These are phyloP conservation scores for Neoarthrinium moseri DNA, from an alignment of 2,329 filamentous ascomycete genomes.

Conservation along the genomic window DNA sequence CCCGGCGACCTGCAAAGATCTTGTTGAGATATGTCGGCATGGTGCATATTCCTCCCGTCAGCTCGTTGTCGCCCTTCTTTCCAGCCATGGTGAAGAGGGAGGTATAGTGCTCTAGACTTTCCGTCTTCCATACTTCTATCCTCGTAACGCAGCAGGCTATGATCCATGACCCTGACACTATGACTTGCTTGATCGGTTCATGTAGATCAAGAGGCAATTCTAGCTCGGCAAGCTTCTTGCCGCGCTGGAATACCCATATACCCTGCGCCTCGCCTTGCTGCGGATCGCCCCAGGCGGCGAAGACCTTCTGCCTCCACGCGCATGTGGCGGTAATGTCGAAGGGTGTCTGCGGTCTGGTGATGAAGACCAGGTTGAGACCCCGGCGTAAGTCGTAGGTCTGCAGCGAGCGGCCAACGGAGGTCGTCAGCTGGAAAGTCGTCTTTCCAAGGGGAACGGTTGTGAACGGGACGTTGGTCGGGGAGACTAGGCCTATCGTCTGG, in stretches of 20 bases:
- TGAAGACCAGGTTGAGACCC: conserved; percentile 88
- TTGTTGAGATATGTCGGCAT: conserved; percentile 98
- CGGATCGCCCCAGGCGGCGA: conserved; percentile 82
- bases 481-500: conserved; percentile 90
- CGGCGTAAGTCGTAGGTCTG: conserved; percentile 94
- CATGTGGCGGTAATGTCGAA: conserved; percentile 80
- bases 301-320: conserved; percentile 83
- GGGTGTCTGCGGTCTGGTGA: conserved; percentile 88
- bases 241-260: conserved; percentile 89
- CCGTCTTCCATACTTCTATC: conserved; percentile 87
- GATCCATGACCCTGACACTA: conserved; percentile 90
- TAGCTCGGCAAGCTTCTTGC: conserved; percentile 78
- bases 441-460: conserved; percentile 86
- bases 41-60: conserved; percentile 77
- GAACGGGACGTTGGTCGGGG: conserved; percentile 86
- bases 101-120: conserved; percentile 85
- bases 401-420: conserved; percentile 82
- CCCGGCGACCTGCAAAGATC: conserved; percentile 81
- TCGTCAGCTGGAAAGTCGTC: conserved; percentile 96
- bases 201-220: conserved; percentile 62
- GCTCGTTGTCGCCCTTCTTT: conserved; percentile 59
- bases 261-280: conserved; percentile 57
- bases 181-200: conserved; percentile 72
- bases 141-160: conserved; percentile 73
- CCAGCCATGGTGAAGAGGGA: conserved; percentile 65